Percentiles rank a stretch among this genome's conserved stretches.
phyloP scores from a whole-genome alignment of 1,284 basidiomycete species.

The Apiotrichum veenhuisii region DNA sequence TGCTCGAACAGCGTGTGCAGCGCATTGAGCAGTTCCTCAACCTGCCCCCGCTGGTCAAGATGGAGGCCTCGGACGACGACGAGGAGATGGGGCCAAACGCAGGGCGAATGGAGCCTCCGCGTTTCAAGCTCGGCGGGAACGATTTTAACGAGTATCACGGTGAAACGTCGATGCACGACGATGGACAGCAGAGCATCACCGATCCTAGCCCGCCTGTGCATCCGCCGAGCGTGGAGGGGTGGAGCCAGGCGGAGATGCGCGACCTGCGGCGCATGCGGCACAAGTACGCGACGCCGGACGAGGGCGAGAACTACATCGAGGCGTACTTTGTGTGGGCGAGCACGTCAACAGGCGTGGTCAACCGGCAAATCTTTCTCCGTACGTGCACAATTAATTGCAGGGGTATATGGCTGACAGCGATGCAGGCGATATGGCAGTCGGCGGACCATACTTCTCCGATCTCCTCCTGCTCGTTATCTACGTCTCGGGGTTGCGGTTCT shows the following conservation, averaged over 20 bases:
- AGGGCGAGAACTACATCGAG: slow-evolving; percentile 22
- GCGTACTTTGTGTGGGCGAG: slow-evolving; percentile 26
- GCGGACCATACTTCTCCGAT: slow-evolving; percentile 24
- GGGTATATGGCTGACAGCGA: background rate
- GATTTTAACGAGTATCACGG: slow-evolving; percentile 23
- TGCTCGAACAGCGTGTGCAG: slow-evolving; percentile 16
- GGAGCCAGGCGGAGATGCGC: slow-evolving; percentile 17
- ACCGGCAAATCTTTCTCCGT: slow-evolving; percentile 21
- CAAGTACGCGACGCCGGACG: slow-evolving; percentile 23
- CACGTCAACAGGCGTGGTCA: slow-evolving; percentile 15
- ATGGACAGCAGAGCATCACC: slow-evolving; percentile 4
- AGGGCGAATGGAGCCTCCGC: slow-evolving; percentile 19
- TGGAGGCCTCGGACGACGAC: background rate
- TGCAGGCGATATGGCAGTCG: slow-evolving; percentile 23
- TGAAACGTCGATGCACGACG: slow-evolving; percentile 21
- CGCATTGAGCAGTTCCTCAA: slow-evolving; percentile 21
- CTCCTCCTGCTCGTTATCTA: slow-evolving; percentile 25
- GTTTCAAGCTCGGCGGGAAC: slow-evolving; percentile 19
- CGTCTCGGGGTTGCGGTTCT: slow-evolving; percentile 21
- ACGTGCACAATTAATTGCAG: background rate
- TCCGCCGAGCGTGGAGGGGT: slow-evolving; percentile 1
- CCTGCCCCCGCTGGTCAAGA: slow-evolving; percentile 10
- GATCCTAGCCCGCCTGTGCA: background rate
- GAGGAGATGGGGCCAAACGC: background rate
- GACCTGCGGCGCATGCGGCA: slow-evolving; percentile 18